Evolutionary conservation across 768 basidiomycete species (phyloP).

Genomic region (Erythrobasidium yunnanense): DNA sequence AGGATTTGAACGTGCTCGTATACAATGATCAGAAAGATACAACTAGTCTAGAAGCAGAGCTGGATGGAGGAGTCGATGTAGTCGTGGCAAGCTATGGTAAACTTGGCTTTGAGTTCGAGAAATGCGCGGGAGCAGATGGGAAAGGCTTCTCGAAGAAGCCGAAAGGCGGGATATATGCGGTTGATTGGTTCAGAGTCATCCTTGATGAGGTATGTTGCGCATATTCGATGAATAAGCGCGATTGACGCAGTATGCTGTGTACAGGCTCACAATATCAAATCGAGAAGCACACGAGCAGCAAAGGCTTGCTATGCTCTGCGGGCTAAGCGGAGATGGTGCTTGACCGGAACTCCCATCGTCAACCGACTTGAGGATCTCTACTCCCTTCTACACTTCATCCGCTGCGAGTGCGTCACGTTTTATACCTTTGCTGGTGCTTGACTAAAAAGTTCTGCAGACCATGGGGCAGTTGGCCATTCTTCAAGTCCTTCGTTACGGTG

Average conservation of each 20-base stretch:
- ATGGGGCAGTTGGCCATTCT: slow-evolving; percentile 49
- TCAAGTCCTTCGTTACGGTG: slow-evolving; percentile 74
- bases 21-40: slow-evolving; percentile 79
- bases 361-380: slow-evolving; percentile 69
- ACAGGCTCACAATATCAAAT: slow-evolving; percentile 80
- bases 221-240: neutral
- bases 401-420: slow-evolving; percentile 40
- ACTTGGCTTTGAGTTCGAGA: slow-evolving; percentile 66
- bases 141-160: neutral
- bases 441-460: neutral
- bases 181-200: slow-evolving; percentile 43
- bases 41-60: slow-evolving; percentile 55
- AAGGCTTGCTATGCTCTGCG: slow-evolving; percentile 72
- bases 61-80: slow-evolving; percentile 52
- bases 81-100: slow-evolving; percentile 60
- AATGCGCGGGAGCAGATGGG: slow-evolving; percentile 6
- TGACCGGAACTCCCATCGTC: slow-evolving; percentile 92
- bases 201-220: slow-evolving; percentile 54
- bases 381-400: slow-evolving; percentile 54
- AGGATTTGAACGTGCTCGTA: slow-evolving; percentile 55
- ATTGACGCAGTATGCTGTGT: neutral
- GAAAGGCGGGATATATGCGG: slow-evolving; percentile 28
- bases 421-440: neutral
- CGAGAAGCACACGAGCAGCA: slow-evolving; percentile 71
- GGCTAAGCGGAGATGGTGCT: slow-evolving; percentile 74